Conservation (phyloP, 306 rosid genomes). For the Leucaena leucocephala region DNA sequence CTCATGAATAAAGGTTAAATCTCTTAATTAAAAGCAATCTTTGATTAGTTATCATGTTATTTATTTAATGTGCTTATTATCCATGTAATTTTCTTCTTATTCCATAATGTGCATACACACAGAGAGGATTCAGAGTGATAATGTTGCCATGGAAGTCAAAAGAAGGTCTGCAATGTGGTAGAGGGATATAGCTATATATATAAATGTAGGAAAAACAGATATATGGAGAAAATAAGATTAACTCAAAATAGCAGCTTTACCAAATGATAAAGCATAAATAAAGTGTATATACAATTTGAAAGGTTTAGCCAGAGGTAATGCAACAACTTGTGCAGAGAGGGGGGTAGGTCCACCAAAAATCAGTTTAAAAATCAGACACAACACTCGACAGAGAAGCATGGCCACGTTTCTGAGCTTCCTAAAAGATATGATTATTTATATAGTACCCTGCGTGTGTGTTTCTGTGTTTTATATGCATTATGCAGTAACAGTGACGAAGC, state of each 20-base stretch:
- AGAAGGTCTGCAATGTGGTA: background rate
- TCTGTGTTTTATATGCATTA: background rate
- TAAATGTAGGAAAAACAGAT: background rate
- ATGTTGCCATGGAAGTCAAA: slow-evolving; percentile 13
- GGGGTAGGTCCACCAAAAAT: slow-evolving; percentile 53
- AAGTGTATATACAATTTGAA: slow-evolving; percentile 20
- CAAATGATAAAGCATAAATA: slow-evolving; percentile 35
- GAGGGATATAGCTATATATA: background rate
- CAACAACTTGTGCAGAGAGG: slow-evolving; percentile 41
- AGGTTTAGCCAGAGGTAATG: slow-evolving; percentile 42
- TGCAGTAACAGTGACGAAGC: background rate
- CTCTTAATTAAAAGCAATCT: too few species aligned
- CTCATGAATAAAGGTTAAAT: background rate
- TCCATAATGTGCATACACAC: too few species aligned
- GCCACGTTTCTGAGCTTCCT: slow-evolving; percentile 42
- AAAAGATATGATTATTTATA: slow-evolving; percentile 34
- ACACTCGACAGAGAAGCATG: slow-evolving; percentile 54
- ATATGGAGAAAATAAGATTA: slow-evolving; percentile 13
- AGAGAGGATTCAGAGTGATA: background rate
- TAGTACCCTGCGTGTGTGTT: background rate
- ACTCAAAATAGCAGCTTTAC: slow-evolving; percentile 38
- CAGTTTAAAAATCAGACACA: slow-evolving; percentile 43
- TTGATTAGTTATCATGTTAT: background rate
- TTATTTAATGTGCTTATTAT: background rate
- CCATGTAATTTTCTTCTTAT: background rate